A percentile compares a stretch with the other conserved stretches of the same genome.
Conservation (phyloP, 306 rosid genomes). For the Mimosa bimucronata region DNA sequence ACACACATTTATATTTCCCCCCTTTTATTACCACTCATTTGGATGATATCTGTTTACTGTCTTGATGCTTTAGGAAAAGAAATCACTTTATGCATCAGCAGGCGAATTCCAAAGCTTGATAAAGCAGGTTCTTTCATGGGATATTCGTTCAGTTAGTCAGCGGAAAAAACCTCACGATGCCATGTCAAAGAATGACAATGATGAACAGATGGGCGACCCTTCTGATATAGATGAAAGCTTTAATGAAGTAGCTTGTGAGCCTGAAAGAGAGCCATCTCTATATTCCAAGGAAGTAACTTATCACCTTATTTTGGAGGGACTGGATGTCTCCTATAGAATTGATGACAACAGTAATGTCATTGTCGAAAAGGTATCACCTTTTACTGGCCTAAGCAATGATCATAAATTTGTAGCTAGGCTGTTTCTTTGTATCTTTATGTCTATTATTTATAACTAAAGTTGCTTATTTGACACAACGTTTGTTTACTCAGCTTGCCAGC, state of each 20-base stretch:
- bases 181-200: slow-evolving; percentile 39
- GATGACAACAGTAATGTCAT: slow-evolving; percentile 57
- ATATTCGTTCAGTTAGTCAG: slow-evolving; percentile 84
- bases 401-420: slow-evolving; percentile 12
- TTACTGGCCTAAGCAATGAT: slow-evolving; percentile 34
- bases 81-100: slow-evolving; percentile 74
- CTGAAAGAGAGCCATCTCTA: slow-evolving; percentile 36
- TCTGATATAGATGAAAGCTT: slow-evolving; percentile 55
- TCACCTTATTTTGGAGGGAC: slow-evolving; percentile 78
- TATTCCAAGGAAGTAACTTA: slow-evolving; percentile 52
- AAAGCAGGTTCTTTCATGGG: slow-evolving; percentile 94
- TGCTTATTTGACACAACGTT: background rate
- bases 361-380: slow-evolving; percentile 57
- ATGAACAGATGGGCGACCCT: slow-evolving; percentile 31
- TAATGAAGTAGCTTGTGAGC: slow-evolving; percentile 43
- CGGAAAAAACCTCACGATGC: slow-evolving; percentile 64
- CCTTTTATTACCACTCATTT: background rate
- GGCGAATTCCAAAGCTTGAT: slow-evolving; percentile 72
- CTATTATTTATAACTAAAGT: background rate
- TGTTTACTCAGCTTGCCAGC: background rate
- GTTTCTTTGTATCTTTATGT: background rate
- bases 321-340: slow-evolving; percentile 74
- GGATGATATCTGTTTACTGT: slow-evolving; percentile 26
- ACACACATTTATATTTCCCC: background rate
- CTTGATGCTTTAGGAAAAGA: slow-evolving; percentile 57